Evolutionary conservation across 1,139 yeast genomes (phyloP).

Genomic region (Diutina rugosa): DNA sequence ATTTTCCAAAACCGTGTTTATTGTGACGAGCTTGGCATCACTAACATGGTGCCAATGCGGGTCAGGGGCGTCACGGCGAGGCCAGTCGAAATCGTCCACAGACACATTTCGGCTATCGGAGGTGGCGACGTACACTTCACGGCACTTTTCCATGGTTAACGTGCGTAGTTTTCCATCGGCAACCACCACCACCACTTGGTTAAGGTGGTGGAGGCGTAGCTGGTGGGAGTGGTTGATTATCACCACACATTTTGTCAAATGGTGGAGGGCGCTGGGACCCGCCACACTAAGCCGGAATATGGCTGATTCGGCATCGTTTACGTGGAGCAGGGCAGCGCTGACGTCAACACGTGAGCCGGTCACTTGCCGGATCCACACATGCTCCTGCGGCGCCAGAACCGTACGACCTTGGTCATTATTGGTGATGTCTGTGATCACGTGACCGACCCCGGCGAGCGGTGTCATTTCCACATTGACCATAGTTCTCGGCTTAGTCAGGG

Average conservation of each 20-base stretch:
- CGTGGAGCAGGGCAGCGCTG: background rate
- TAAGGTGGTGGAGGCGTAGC: background rate
- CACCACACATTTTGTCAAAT: background rate
- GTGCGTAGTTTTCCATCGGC: background rate
- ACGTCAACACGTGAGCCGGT: background rate
- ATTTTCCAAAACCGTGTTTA: background rate
- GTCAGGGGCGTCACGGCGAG: background rate
- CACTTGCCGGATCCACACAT: background rate
- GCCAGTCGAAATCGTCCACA: conserved; percentile 1
- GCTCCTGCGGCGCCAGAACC: background rate
- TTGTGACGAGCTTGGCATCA: background rate
- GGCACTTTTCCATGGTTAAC: background rate
- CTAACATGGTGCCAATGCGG: background rate
- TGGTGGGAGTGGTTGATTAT: background rate
- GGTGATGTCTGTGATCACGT: background rate
- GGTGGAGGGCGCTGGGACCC: background rate
- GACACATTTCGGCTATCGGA: background rate
- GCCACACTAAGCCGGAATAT: background rate
- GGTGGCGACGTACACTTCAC: background rate
- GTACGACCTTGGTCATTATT: background rate
- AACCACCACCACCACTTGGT: background rate
- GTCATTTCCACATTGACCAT: background rate
- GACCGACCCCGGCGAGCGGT: background rate
- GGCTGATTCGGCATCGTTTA: background rate
- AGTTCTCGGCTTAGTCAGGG: background rate